Base-by-base conservation (phyloP, 768 basidiomycete genomes). In the Pluteus cervinus region DNA sequence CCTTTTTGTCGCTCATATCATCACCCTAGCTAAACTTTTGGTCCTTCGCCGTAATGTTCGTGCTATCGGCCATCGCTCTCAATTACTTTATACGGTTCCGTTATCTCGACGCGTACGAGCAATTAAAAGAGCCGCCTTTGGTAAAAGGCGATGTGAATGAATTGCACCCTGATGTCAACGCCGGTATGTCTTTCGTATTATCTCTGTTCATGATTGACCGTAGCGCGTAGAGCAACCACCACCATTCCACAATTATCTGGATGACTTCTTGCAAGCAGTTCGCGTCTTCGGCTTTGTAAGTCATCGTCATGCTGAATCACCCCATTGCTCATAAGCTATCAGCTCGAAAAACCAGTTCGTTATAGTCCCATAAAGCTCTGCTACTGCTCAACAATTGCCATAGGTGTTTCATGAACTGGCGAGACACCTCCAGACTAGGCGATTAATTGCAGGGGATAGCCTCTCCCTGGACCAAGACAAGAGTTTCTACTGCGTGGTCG, bases 331-430 rank as follows among this genome's bases (percentile, higher is more conserved):
- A 11, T 39, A 9, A 33, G 30, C 11, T 17, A 28, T 3, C 39
- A 73, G 73, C 65, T 81, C 7, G 96, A 99, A 64, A 97, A 96
- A 62, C 93, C 93, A 0, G 96, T 93, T 46, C 43, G 83, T 51
- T 3, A 12, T 4, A 17, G 4, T 34, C 5, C 7, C 24, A 20
- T 22, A 18, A 14, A 12, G 24, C n/a, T 4, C 16, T 9, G 5
- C 11, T 25, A 21, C 4, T 39, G 8, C 37, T 24, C 23, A 38
- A 16, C 22, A 26, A 25, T 35, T n/a, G n/a, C 33, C 28, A 30
- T 37, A 90, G 88, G 87, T 92, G 18, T 99, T 99, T 55, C 94
- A 98, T 51, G 96, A 99, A 64, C 76, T 99, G 33, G 92, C 92
- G 1, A 74, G 96, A 37, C 92, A 99, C 62, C 65, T 99, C 11